Evolutionary conservation across 176 grass and related monocot species (phyloP).

Genomic region (Dendrocalamus sinicus): DNA sequence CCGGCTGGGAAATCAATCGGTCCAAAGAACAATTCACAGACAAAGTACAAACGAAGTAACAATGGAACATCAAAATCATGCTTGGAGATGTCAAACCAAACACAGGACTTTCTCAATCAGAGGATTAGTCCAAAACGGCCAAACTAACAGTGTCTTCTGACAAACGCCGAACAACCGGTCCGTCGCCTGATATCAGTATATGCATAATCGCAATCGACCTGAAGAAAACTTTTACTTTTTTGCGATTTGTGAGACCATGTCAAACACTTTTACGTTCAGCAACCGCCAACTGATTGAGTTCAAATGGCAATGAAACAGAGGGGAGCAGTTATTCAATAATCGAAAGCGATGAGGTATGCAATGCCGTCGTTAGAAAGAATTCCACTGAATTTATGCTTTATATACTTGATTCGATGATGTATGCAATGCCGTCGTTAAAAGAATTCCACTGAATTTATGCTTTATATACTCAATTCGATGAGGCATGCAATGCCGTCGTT

Average conservation of each 20-base stretch:
- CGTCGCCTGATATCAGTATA: background rate
- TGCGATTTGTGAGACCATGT: background rate
- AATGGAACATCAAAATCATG: background rate
- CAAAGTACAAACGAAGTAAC: background rate
- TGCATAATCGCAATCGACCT: background rate
- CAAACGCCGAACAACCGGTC: background rate
- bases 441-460: background rate
- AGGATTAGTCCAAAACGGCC: constrained; percentile 42
- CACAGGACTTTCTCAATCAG: background rate
- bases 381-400: background rate
- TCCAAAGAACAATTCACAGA: background rate
- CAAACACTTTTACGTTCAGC: constrained; percentile 39
- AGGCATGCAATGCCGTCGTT: background rate
- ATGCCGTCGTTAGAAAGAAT: background rate
- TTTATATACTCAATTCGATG: background rate
- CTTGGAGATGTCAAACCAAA: background rate
- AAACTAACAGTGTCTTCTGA: constrained; percentile 38
- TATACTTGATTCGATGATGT: background rate
- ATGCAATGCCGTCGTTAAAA: background rate
- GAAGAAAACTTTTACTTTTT: background rate
- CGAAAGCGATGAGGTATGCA: background rate
- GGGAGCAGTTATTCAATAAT: constrained; percentile 13
- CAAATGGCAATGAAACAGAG: background rate
- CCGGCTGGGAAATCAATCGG: background rate
- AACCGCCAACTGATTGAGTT: constrained; percentile 29